Conservation (phyloP, 2,329 filamentous ascomycete species). For the Aureobasidium zeae region DNA sequence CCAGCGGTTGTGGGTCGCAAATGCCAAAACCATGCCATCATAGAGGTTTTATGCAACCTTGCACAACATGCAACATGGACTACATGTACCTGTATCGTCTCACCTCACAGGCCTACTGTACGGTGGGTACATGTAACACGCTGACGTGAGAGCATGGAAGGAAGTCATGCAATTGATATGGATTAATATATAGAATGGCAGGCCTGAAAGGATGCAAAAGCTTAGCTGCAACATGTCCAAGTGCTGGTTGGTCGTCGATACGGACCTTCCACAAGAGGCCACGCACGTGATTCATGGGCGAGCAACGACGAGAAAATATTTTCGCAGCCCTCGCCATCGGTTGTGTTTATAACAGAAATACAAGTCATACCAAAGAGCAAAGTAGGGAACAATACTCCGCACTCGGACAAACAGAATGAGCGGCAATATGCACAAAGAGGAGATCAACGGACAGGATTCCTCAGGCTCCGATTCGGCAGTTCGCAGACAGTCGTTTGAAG, state of each 20-base stretch:
- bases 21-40: slow-evolving; percentile 11
- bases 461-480: slow-evolving; percentile 5
- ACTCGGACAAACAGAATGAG: slow-evolving; percentile 5
- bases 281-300: too few relatives aligned
- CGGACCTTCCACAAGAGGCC: too few relatives aligned
- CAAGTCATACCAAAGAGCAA: not conserved
- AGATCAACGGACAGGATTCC: slow-evolving; percentile 7
- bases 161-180: too few relatives aligned
- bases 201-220: too few relatives aligned
- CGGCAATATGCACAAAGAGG: slow-evolving; percentile 2
- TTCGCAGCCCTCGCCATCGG: slow-evolving; percentile 1
- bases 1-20: too few relatives aligned
- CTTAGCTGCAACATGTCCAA: too few relatives aligned
- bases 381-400: not conserved
- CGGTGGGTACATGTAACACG: too few relatives aligned
- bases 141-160: not conserved
- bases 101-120: too few relatives aligned
- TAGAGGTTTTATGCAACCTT: slow-evolving; percentile 4
- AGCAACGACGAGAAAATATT: slow-evolving; percentile 14
- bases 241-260: too few relatives aligned
- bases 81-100: too few relatives aligned
- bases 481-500: slow-evolving; percentile 15
- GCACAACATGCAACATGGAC: too few relatives aligned
- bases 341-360: not conserved
- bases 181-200: too few relatives aligned